These are phyloP conservation scores for Oryza glaberrima DNA, from an alignment of 176 grass and related monocot genomes.

Conservation along the genomic window DNA sequence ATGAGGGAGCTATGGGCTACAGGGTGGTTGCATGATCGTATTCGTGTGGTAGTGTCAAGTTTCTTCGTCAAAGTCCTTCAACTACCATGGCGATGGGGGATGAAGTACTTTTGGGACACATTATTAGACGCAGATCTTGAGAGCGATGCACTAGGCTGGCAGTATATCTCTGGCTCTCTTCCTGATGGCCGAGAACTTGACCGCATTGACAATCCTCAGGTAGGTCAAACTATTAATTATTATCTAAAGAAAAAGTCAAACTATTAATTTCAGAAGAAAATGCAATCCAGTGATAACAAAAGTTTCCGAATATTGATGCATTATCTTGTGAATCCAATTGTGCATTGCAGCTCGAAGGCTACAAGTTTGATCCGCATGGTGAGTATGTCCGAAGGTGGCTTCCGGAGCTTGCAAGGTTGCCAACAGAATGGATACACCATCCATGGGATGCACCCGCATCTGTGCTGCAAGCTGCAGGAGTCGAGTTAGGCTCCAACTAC, in stretches of 20 bases:
- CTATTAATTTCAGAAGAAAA: conserved; percentile 29
- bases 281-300: neutral
- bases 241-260: neutral
- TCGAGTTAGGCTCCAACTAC: conserved; percentile 96
- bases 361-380: conserved; percentile 87
- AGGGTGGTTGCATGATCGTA: conserved; percentile 93
- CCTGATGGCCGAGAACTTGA: conserved; percentile 93
- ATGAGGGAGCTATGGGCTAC: conserved; percentile 99
- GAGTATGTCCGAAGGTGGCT: conserved; percentile 96
- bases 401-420: conserved; percentile 89
- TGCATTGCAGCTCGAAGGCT: conserved; percentile 79
- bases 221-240: conserved; percentile 37
- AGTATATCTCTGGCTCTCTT: conserved; percentile 90
- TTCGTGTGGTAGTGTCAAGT: conserved; percentile 90
- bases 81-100: conserved; percentile 96
- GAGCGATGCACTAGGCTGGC: conserved; percentile 98
- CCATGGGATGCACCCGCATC: conserved; percentile 86
- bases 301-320: conserved; percentile 33
- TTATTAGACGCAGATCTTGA: conserved; percentile 98
- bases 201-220: conserved; percentile 96
- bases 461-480: conserved; percentile 87
- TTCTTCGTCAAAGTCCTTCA: conserved; percentile 98
- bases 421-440: conserved; percentile 98
- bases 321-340: conserved; percentile 27
- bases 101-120: conserved; percentile 99